Percentiles rank a stretch among this genome's conserved stretches.
phyloP scores from a whole-genome alignment of 2,329 filamentous ascomycete genomes.

The Cladorrhinum sp. region DNA sequence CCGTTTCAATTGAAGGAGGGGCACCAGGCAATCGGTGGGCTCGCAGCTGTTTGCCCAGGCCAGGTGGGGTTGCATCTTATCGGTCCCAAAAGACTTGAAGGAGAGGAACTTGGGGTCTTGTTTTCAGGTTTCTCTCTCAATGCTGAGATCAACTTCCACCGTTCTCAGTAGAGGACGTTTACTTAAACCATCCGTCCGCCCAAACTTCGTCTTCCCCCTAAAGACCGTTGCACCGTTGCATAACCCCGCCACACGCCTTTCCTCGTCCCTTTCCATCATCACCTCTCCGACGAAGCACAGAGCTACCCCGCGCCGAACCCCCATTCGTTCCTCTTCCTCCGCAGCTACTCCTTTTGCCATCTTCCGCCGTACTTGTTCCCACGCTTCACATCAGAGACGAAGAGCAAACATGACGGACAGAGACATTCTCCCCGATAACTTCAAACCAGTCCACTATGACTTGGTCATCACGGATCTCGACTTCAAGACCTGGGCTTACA shows the following conservation, averaged over 20 bases:
- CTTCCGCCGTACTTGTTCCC: slow-evolving; percentile 18
- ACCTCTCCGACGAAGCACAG: not conserved
- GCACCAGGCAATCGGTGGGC: too few relatives aligned
- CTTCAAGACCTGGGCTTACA: slow-evolving; percentile 71
- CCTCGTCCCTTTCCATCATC: slow-evolving; percentile 7
- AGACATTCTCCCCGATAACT: slow-evolving; percentile 59
- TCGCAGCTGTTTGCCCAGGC: too few relatives aligned
- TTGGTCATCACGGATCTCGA: slow-evolving; percentile 80
- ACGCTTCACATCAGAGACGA: slow-evolving; percentile 19
- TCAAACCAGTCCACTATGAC: slow-evolving; percentile 83
- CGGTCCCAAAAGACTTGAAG: slow-evolving; percentile 4
- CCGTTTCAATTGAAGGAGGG: too few relatives aligned
- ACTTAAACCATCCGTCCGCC: slow-evolving; percentile 3
- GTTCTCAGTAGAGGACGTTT: slow-evolving; percentile 17
- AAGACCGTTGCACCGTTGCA: not conserved
- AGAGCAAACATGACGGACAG: slow-evolving; percentile 52
- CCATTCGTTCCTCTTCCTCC: slow-evolving; percentile 7
- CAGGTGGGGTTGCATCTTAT: not conserved
- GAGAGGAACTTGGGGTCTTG: slow-evolving; percentile 4
- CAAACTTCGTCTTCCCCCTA: not conserved
- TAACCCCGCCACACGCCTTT: not conserved
- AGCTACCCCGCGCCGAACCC: slow-evolving; percentile 9
- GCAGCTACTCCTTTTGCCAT: slow-evolving; percentile 9
- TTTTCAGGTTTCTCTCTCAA: slow-evolving; percentile 7
- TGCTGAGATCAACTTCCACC: slow-evolving; percentile 1